Conservation (phyloP, 225 moss, liverwort and hornwort genomes). For the Pseudoscleropodium purum region DNA sequence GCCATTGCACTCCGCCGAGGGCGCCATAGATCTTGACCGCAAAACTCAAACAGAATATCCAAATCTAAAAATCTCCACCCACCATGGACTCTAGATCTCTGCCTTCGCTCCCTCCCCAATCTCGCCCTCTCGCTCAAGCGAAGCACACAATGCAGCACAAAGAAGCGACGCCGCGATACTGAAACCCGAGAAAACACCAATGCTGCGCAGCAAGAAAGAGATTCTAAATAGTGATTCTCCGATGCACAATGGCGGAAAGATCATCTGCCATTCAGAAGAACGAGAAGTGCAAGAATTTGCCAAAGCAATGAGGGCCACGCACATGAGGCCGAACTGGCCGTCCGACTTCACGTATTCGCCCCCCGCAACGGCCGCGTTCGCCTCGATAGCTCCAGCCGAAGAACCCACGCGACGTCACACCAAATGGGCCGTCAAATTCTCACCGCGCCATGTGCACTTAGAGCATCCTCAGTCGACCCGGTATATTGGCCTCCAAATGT, state of each 20-base stretch:
- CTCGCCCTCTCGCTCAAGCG: neutral
- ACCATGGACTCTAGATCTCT: neutral
- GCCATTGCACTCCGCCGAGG: conserved; percentile 3
- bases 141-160: neutral
- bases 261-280: neutral
- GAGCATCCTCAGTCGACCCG: neutral
- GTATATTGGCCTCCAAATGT: neutral
- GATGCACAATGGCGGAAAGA: neutral
- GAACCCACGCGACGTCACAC: neutral
- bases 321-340: neutral
- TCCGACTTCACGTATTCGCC: neutral
- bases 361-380: neutral
- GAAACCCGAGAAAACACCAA: neutral
- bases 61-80: neutral
- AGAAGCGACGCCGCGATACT: neutral
- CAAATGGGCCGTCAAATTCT: neutral
- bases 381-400: neutral
- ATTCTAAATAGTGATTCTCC: neutral
- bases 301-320: neutral
- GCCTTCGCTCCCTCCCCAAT: neutral
- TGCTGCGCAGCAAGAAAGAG: neutral
- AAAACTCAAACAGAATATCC: neutral
- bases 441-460: neutral
- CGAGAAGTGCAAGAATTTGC: neutral
- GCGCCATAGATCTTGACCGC: conserved; percentile 7